Conservation (phyloP, 139 green algal genomes). For the Ulvella scutata region DNA sequence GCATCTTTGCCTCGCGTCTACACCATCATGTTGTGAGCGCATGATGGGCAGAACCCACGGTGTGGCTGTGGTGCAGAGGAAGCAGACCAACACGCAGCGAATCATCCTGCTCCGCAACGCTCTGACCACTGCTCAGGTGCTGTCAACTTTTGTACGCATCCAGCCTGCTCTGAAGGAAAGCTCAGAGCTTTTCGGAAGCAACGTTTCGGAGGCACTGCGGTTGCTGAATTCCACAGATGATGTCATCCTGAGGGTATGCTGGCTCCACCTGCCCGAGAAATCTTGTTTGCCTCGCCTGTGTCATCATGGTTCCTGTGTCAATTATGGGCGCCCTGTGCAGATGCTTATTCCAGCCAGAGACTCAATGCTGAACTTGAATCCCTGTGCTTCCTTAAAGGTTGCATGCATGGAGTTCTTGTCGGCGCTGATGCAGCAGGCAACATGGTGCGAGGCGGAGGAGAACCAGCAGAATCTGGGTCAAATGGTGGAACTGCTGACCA, state of each 20-base stretch:
- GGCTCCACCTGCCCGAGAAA: not conserved
- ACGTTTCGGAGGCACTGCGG: conserved; percentile 8
- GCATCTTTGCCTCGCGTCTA: too few species aligned
- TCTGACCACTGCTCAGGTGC: not conserved
- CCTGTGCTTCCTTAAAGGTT: conserved; percentile 27
- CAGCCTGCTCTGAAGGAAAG: not conserved
- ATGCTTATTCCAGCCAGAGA: conserved; percentile 20
- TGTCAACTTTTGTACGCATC: not conserved
- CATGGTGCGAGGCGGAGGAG: conserved; percentile 29
- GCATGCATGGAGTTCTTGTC: conserved; percentile 67
- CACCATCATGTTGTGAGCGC: too few species aligned
- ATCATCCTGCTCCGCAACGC: not conserved
- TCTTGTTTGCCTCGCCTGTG: not conserved
- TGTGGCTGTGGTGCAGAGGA: not conserved
- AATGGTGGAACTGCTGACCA: not conserved
- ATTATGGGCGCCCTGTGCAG: not conserved
- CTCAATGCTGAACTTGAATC: conserved; percentile 16
- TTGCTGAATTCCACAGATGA: not conserved
- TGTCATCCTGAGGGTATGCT: not conserved
- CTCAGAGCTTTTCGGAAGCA: conserved; percentile 7
- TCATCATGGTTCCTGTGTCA: not conserved
- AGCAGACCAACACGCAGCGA: not conserved
- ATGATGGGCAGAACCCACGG: too few species aligned
- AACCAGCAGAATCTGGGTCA: not conserved
- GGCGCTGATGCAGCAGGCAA: conserved; percentile 42